phyloP scores from a whole-genome alignment of 495 filamentous ascomycete genomes.

The Aspergillus taichungensis region DNA sequence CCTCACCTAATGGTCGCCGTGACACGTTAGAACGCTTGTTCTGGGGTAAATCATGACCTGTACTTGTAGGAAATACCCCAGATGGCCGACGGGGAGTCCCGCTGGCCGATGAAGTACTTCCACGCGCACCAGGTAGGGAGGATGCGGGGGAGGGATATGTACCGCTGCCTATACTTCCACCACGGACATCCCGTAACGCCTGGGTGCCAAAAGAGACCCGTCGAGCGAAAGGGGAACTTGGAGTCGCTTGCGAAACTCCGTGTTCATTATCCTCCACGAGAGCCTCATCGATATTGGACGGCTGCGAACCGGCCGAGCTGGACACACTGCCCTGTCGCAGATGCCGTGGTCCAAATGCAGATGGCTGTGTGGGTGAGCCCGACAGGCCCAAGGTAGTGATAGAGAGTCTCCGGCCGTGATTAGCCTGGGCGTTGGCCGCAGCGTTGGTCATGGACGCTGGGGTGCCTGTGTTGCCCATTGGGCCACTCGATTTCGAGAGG shows the following conservation, averaged over 20 bases:
- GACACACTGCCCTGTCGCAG: conserved; percentile 65
- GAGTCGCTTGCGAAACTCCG: conserved; percentile 35
- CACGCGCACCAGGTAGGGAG: conserved; percentile 16
- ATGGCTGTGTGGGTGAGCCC: conserved; percentile 59
- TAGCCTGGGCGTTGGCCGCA: conserved; percentile 50
- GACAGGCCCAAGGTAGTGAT: conserved; percentile 78
- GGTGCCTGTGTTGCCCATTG: conserved; percentile 22
- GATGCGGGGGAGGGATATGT: conserved; percentile 31
- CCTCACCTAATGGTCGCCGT: conserved; percentile 64
- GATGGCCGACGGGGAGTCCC: conserved; percentile 11
- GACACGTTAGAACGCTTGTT: conserved; percentile 40
- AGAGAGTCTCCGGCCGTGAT: conserved; percentile 77
- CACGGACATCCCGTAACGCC: conserved; percentile 63
- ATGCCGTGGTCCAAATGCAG: conserved; percentile 39
- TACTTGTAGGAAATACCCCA: conserved; percentile 34
- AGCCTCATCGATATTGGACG: conserved; percentile 76
- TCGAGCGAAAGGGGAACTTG: conserved; percentile 69
- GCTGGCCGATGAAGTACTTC: conserved; percentile 16
- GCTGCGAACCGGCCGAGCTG: conserved; percentile 60
- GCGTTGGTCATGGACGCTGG: conserved; percentile 58
- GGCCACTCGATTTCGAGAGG: conserved; percentile 30
- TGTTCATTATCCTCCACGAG: conserved; percentile 74
- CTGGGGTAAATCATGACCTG: conserved; percentile 24
- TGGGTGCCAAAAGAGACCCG: conserved; percentile 88
- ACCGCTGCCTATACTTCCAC: conserved; percentile 39